Conservation (phyloP, 257 asterid species). For the Scutellaria galericulata region DNA sequence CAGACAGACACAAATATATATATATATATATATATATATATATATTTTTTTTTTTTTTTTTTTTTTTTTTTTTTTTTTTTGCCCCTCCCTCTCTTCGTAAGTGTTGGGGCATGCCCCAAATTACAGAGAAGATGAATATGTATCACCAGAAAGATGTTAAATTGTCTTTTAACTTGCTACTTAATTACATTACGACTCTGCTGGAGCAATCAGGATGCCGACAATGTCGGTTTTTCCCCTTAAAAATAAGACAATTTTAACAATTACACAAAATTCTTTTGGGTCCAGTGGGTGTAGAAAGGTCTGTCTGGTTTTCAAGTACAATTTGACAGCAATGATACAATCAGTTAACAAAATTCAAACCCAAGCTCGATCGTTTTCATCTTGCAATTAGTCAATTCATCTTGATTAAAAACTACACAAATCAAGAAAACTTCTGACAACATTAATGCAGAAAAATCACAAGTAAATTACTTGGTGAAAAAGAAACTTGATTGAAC, state of each 20-base stretch:
- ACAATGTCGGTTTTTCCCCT: neutral
- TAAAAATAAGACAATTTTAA: neutral
- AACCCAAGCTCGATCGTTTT: neutral
- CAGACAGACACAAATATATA: too few species aligned
- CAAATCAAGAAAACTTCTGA: slow-evolving; percentile 7
- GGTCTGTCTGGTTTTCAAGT: neutral
- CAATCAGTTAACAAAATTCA: neutral
- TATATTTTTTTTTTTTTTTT: too few species aligned
- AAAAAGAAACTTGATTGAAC: slow-evolving; percentile 21
- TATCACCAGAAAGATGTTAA: too few species aligned
- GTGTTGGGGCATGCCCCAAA: neutral
- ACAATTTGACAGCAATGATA: neutral
- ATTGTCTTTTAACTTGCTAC: too few species aligned
- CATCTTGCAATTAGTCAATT: neutral
- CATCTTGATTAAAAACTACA: neutral
- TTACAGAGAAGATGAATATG: neutral
- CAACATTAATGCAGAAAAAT: neutral
- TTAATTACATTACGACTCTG: neutral
- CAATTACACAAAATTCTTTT: neutral
- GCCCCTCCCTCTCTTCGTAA: too few species aligned
- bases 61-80: too few species aligned
- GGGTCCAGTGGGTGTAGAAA: neutral
- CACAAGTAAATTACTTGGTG: neutral
- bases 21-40: too few species aligned
- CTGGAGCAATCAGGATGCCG: slow-evolving; percentile 5